Evolutionary conservation across 2,329 filamentous ascomycete genomes (phyloP).

Genomic region (Xylaria sp.): DNA sequence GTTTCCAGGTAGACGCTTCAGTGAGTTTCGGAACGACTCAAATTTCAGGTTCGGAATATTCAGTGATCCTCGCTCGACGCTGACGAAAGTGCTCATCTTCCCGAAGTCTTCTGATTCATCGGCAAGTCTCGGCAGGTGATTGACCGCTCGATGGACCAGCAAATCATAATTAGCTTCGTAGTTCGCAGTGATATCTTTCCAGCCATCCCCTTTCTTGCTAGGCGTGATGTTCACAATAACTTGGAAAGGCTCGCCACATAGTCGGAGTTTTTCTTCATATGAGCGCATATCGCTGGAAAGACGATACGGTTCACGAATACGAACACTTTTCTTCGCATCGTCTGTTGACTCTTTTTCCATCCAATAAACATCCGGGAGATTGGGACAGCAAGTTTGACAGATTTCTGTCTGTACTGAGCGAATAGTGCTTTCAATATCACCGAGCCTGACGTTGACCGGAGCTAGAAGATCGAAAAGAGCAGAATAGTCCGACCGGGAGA

Average conservation of each 20-base stretch:
- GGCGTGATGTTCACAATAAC: constrained; percentile 9
- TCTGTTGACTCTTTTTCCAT: constrained; percentile 9
- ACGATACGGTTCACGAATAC: constrained; percentile 13
- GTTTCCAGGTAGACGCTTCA: constrained; percentile 4
- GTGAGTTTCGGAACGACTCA: constrained; percentile 14
- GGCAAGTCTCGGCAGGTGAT: constrained; percentile 3
- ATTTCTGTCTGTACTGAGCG: neutral
- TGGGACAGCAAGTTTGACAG: neutral
- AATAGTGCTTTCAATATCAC: neutral
- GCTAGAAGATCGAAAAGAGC: constrained; percentile 18
- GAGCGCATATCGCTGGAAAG: constrained; percentile 12
- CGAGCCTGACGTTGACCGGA: constrained; percentile 17
- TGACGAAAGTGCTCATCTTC: neutral
- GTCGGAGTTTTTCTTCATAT: constrained; percentile 9
- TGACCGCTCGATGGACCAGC: constrained; percentile 11
- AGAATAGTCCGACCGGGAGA: constrained; percentile 16
- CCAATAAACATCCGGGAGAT: constrained; percentile 13
- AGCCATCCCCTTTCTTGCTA: neutral
- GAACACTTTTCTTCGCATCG: neutral
- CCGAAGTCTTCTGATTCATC: neutral
- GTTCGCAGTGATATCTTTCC: constrained; percentile 13
- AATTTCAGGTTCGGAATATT: constrained; percentile 18
- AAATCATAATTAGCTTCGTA: constrained; percentile 15
- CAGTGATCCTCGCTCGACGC: constrained; percentile 6
- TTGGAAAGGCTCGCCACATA: constrained; percentile 8